These are phyloP conservation scores for Cystofilobasidium ferigula DNA, from an alignment of 768 basidiomycete species.

Conservation along the genomic window DNA sequence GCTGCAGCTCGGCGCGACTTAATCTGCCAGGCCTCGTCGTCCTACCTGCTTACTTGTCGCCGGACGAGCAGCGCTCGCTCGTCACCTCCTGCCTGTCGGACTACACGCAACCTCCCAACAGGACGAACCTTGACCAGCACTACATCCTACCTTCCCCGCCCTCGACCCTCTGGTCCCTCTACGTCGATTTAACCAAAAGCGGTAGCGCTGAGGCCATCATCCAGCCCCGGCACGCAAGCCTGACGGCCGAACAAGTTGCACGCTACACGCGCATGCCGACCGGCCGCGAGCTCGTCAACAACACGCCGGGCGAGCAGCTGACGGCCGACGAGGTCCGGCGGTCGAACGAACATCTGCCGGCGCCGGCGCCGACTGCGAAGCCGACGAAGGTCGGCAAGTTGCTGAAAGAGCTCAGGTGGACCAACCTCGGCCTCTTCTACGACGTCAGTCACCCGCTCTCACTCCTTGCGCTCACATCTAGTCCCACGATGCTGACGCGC, in stretches of 20 bases:
- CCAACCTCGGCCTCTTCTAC: conserved; percentile 90
- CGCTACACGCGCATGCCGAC: conserved; percentile 35
- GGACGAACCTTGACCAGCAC: conserved; percentile 80
- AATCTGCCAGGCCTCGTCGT: conserved; percentile 50
- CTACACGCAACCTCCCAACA: conserved; percentile 69
- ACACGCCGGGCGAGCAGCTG: conserved; percentile 54
- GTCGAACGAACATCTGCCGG: conserved; percentile 48
- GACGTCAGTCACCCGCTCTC: conserved; percentile 38
- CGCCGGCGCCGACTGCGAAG: conserved; percentile 52
- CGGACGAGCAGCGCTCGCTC: conserved; percentile 54
- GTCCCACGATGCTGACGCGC: background rate
- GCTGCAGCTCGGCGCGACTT: too few species aligned
- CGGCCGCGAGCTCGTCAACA: conserved; percentile 50
- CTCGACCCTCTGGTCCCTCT: conserved; percentile 61
- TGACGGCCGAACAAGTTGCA: background rate
- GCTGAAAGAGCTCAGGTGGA: conserved; percentile 75
- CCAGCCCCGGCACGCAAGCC: background rate
- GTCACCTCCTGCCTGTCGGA: conserved; percentile 60
- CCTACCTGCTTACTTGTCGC: conserved; percentile 61
- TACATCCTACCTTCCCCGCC: conserved; percentile 53
- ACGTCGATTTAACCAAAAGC: conserved; percentile 12
- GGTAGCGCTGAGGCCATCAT: conserved; percentile 1
- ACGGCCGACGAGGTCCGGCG: conserved; percentile 46
- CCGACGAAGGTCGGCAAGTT: conserved; percentile 49
- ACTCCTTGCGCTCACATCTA: background rate